Evolutionary conservation across 148 eudicot genomes (phyloP), one percentile per base, ranked within the genome.

Genomic region (Pouteria glomerata): DNA sequence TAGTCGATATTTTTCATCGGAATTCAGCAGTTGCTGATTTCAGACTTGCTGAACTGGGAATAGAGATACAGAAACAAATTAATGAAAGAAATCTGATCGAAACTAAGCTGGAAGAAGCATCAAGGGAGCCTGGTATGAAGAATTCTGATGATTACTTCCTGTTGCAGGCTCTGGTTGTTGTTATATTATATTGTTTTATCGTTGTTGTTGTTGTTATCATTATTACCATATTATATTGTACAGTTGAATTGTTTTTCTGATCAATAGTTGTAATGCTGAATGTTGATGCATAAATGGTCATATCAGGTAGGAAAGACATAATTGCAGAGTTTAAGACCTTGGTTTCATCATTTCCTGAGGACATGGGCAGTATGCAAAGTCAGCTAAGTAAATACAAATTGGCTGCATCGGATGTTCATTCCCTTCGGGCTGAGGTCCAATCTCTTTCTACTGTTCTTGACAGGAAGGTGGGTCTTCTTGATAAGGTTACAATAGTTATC

Each of bases 221-320:
- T n/a, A n/a, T n/a, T n/a, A n/a, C n/a, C n/a, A n/a, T n/a, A n/a
- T n/a, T n/a, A n/a, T n/a, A n/a, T n/a, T n/a, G n/a, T n/a, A n/a
- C n/a, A n/a, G n/a, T n/a, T n/a, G n/a, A n/a, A n/a, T n/a, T n/a
- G n/a, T n/a, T n/a, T n/a, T n/a, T n/a, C n/a, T n/a, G n/a, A n/a
- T n/a, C n/a, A n/a, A n/a, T n/a, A n/a, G n/a, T n/a, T n/a, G n/a
- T n/a, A n/a, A n/a, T n/a, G n/a, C n/a, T n/a, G n/a, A 21, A 65
- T 60, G 34, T 59, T 58, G 42, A 59, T 24, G 8, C 44, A 23
- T 27, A n/a, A 37, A 37, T 70, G 52, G 66, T 71, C 16, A 45
- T 82, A 83, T 77, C 85, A 95, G 99, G 97, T 76, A 90, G 97
- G 83, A 95, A 87, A 80, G 90, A 95, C 72, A 84, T 90, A 52